Percentiles rank a stretch among this genome's conserved stretches.
Evolutionary conservation across 1,139 yeast genomes (phyloP).

Genomic region (Kodamaea sp.): DNA sequence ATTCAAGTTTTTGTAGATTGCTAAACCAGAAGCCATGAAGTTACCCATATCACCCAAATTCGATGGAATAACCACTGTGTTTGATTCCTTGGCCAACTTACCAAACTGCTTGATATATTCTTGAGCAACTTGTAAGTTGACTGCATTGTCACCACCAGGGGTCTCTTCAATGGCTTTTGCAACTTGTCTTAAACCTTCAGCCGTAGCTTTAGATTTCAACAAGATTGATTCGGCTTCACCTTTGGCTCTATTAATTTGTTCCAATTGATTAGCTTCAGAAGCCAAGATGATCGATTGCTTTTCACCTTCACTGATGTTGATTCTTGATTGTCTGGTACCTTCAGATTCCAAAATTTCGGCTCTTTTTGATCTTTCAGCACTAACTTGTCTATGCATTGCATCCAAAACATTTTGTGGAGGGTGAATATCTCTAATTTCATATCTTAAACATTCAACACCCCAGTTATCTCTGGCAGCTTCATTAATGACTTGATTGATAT

Average conservation of each 20-base stretch:
- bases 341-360: slow-evolving; percentile 86
- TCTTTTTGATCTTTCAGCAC: slow-evolving; percentile 80
- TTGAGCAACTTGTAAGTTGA: slow-evolving; percentile 75
- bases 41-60: slow-evolving; percentile 72
- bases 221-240: slow-evolving; percentile 71
- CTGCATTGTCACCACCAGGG: slow-evolving; percentile 74
- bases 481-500: slow-evolving; percentile 75
- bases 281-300: slow-evolving; percentile 65
- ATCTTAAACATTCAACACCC: slow-evolving; percentile 83
- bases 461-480: slow-evolving; percentile 77
- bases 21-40: slow-evolving; percentile 74
- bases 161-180: slow-evolving; percentile 66
- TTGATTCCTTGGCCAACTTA: slow-evolving; percentile 76
- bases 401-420: slow-evolving; percentile 86
- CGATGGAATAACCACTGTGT: slow-evolving; percentile 74
- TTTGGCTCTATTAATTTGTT: slow-evolving; percentile 59
- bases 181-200: slow-evolving; percentile 61
- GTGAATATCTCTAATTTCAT: slow-evolving; percentile 84
- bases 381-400: slow-evolving; percentile 88
- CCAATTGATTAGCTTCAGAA: slow-evolving; percentile 64
- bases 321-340: slow-evolving; percentile 74
- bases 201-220: slow-evolving; percentile 71
- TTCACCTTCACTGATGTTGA: slow-evolving; percentile 81
- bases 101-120: slow-evolving; percentile 81
- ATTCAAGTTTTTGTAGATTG: slow-evolving; percentile 59